Evolutionary conservation across 352 stramenopile genomes (phyloP), one percentile per base, ranked within the genome.

Genomic region (Globisporangium takayamanum): DNA sequence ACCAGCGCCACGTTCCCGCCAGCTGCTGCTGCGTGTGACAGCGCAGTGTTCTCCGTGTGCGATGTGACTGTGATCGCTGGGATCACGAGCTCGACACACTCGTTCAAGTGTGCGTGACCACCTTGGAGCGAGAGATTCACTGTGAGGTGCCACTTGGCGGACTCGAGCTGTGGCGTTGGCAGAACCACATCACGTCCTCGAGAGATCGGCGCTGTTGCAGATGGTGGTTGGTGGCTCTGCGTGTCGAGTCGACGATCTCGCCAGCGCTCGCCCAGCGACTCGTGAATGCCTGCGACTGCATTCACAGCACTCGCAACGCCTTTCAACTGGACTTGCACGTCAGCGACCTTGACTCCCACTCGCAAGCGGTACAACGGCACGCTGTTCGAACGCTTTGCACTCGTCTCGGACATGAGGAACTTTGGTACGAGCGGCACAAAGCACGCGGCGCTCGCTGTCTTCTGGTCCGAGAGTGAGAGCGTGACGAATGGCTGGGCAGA

Each of bases 11-110:
- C 33, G 20, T 7, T 33, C n/a, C 54, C 54, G 20, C 60, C 60
- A 53, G 46, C 22, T 14, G 8, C 36, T 28, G 26, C 10, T 15
- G 41, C 25, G 39, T 41, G 18, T 2, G 28, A 30, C 18, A 44
- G 18, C 44, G 45, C n/a, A 20, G 10, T 53, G 25, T 37, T 4
- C 2, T 60, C 41, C 15, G 28, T 22, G 41, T 20, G 14, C 10
- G 60, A 59, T 7, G 54, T 49, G 30, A 62, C 30, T 26, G 48
- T 22, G n/a, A 66, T 36, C 39, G 22, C 33, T 50, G 60, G 60
- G 12, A 66, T 18, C 3, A 1, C 18, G 25, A 55, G 39, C 5
- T 58, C 49, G 20, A 66, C 18, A 15, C 55, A 54, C 46, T 66
- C 50, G 30, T 66, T 66, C 30, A 58, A 5, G n/a, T 41, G 48